Evolutionary conservation across 2,329 filamentous ascomycete genomes (phyloP), one percentile per base, ranked within the genome.

Genomic region (Leptodontidium sp.): DNA sequence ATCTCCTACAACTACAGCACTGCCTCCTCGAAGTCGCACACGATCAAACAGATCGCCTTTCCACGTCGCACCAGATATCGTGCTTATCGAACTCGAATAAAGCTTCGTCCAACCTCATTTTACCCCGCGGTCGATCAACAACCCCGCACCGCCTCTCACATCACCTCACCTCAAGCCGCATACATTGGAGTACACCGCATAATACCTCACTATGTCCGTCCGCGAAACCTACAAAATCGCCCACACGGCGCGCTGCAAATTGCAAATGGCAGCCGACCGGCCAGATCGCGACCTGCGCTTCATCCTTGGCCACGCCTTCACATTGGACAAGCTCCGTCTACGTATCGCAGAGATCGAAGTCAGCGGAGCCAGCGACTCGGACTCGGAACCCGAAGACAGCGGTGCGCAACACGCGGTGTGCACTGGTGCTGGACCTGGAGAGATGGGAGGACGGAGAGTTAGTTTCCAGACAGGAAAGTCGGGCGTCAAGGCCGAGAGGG

Each of bases 301-400:
- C 49, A 72, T 74, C 50, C 71, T 73, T 15, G 71, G 73, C 1
- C 73, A 74, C 53, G 73, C 73, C 15, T 74, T 74, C 64, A 74
- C 71, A 15, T 62, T 73, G 11, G 73, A 73, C 47, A 75, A 74
- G 4, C 68, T 75, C 2, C 61, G 66, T 12, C 64, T 75, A 2
- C 71, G 72, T 1, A 65, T 75, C 45, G 70, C 68, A 4, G 72
- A 75, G 40, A 74, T 75, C 43, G 72, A 74, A 45, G 63, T 64
- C 15, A 68, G 70, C 12, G 61, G 58, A 26, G 12, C 57, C 53
- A 58, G 55, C 57, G 67, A 61, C 55, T 62, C 57, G 1, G 62
- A 65, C 29, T 64, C 64, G 7, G 61, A 58, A 14, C 43, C 32
- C 6, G 67, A 68, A n/a, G 65, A 68, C 3, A 63, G 63, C 12